Base-by-base conservation (phyloP, 768 basidiomycete genomes). In the Lentinus tigrinus region DNA sequence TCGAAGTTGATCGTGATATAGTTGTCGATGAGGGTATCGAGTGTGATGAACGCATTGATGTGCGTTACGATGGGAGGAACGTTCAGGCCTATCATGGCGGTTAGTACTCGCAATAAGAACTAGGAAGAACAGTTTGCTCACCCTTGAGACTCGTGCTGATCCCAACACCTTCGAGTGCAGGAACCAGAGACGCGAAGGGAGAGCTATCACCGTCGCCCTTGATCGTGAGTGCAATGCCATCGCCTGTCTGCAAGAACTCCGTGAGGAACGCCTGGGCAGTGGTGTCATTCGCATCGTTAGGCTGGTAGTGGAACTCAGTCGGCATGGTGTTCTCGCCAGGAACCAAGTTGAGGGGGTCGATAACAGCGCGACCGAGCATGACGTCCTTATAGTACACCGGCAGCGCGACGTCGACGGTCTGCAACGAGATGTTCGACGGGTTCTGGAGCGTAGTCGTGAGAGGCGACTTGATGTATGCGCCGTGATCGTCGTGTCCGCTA, bases 221-320 rank as follows among this genome's bases (percentile, higher is more conserved):
- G 64, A 89, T 85, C 0, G 75, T 77, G 56, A 88, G 67, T 6
- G 80, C 73, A 34, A 90, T 67, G 8, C 63, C 53, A 42, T 79
- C 67, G 24, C 73, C 75, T 0, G 77, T 79, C 68, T 84, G 83
- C 42, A 90, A 76, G 70, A 88, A 89, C 34, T 74, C 67, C 9
- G 80, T 75, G 60, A 88, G 67, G 76, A 90, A 89, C 26, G 71
- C 69, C 75, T 87, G 82, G 3, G 88, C 87, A 23, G 75, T 71
- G 4, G 87, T 88, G 64, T 89, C 81, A 61, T 88, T 88, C 10
- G 84, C 79, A 68, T 88, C 69, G 10, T 77, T 76, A 0, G 88
- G 88, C 61, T 78, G 73, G 63, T 91, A 91, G 58, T 80, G 85
- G 75, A 91, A 89, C 65, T 88, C 85, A 2, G 85, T 75, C 0